Evolutionary conservation across 306 rosid species (phyloP).

Genomic region (Medicago ruthenica): DNA sequence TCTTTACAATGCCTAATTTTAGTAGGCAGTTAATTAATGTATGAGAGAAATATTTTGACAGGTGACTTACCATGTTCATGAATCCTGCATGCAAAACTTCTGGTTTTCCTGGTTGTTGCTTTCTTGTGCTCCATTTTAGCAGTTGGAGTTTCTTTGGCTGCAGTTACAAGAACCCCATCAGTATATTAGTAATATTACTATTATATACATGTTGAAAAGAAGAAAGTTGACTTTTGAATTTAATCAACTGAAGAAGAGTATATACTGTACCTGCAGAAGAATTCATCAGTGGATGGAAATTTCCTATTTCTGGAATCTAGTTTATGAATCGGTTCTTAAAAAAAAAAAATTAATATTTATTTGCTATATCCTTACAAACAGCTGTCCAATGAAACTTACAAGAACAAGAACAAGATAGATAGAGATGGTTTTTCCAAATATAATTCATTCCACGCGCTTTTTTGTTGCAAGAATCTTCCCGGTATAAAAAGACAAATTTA

Average conservation of each 20-base stretch:
- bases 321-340: background rate
- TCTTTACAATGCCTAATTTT: no score
- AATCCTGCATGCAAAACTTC: conserved; percentile 56
- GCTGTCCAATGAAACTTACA: background rate
- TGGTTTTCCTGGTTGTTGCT: conserved; percentile 43
- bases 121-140: conserved; percentile 5
- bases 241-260: background rate
- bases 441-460: conserved; percentile 1
- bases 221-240: background rate
- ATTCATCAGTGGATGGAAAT: conserved; percentile 43
- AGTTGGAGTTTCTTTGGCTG: conserved; percentile 42
- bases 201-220: background rate
- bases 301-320: conserved; percentile 11
- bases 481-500: background rate
- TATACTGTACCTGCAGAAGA: background rate
- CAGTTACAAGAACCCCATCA: conserved; percentile 1
- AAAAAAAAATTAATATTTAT: background rate
- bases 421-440: conserved; percentile 1
- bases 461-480: background rate
- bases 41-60: background rate
- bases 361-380: background rate
- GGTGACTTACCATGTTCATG: conserved; percentile 64
- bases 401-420: background rate
- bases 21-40: no score
- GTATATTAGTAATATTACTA: background rate